Conservation (phyloP, 257 asterid genomes). For the Phtheirospermum japonicum region DNA sequence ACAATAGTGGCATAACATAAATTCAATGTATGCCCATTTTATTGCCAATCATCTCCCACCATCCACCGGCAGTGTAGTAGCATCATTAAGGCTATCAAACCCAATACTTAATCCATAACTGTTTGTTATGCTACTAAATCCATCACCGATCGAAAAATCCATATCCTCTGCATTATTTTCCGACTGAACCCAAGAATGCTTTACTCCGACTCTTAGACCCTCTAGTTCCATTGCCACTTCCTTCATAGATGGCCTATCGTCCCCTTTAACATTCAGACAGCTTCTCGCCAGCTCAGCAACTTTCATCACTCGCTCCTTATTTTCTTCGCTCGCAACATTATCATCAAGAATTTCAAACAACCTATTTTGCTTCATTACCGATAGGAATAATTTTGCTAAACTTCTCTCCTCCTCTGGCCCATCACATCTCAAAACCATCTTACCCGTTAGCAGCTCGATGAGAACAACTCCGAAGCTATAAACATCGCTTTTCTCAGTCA, state of each 20-base stretch:
- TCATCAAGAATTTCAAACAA: slow-evolving; percentile 26
- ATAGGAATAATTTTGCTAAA: slow-evolving; percentile 28
- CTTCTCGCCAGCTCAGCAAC: slow-evolving; percentile 30
- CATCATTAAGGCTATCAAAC: no score
- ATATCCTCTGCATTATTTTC: not conserved
- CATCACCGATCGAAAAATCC: not conserved
- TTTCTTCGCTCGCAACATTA: slow-evolving; percentile 20
- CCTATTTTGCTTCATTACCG: not conserved
- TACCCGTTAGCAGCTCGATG: slow-evolving; percentile 29
- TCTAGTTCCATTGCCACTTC: slow-evolving; percentile 29
- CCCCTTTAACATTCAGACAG: slow-evolving; percentile 32
- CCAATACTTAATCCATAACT: no score
- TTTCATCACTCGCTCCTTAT: slow-evolving; percentile 14
- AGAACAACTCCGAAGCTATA: slow-evolving; percentile 33
- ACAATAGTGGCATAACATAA: no score
- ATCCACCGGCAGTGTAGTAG: no score
- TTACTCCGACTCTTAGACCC: slow-evolving; percentile 5
- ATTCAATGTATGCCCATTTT: no score
- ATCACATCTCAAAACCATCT: slow-evolving; percentile 14
- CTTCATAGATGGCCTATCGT: slow-evolving; percentile 35
- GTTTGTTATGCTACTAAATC: no score
- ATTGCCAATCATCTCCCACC: no score
- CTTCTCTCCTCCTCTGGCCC: slow-evolving; percentile 26
- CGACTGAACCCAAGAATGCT: not conserved
- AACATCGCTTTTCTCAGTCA: slow-evolving; percentile 25